Evolutionary conservation across 208 protist genomes (phyloP).

Genomic region (Porcisia deanei): DNA sequence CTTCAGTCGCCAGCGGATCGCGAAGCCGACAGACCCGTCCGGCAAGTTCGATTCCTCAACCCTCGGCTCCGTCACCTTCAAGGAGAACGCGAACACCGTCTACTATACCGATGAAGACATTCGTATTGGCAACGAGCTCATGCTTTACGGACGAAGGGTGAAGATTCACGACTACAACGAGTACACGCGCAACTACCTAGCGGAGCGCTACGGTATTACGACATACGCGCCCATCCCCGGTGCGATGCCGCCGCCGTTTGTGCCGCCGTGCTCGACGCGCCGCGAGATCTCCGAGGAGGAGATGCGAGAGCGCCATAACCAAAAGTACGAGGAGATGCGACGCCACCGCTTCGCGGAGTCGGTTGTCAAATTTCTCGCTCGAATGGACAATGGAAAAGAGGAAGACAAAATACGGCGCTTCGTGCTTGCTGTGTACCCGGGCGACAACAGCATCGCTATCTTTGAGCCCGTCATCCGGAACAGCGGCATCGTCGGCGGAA

Average conservation of each 20-base stretch:
- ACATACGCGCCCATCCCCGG: slow-evolving; percentile 65
- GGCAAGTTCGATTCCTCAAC: slow-evolving; percentile 77
- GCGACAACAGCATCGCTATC: slow-evolving; percentile 93
- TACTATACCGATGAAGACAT: slow-evolving; percentile 96
- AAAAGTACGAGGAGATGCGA: slow-evolving; percentile 83
- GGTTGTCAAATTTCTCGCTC: slow-evolving; percentile 90
- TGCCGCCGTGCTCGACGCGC: slow-evolving; percentile 70
- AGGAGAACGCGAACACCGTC: slow-evolving; percentile 82
- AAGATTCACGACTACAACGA: slow-evolving; percentile 95
- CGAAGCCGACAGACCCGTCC: slow-evolving; percentile 58
- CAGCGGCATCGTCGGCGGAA: slow-evolving; percentile 94
- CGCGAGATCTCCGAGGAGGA: slow-evolving; percentile 89
- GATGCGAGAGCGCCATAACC: slow-evolving; percentile 78
- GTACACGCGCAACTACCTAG: slow-evolving; percentile 91
- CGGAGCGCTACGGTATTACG: slow-evolving; percentile 63
- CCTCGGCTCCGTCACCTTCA: slow-evolving; percentile 94
- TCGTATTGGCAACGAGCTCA: slow-evolving; percentile 90
- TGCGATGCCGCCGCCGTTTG: slow-evolving; percentile 54
- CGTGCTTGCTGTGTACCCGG: slow-evolving; percentile 89
- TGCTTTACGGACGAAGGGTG: slow-evolving; percentile 87
- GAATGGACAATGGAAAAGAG: slow-evolving; percentile 79
- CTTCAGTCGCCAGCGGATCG: slow-evolving; percentile 91
- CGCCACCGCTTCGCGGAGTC: slow-evolving; percentile 74
- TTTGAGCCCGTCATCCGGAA: slow-evolving; percentile 92
- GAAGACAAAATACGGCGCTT: slow-evolving; percentile 91